These are phyloP conservation scores for Magnusiomyces fungicola DNA, from an alignment of 1,139 yeast species.

Conservation along the genomic window DNA sequence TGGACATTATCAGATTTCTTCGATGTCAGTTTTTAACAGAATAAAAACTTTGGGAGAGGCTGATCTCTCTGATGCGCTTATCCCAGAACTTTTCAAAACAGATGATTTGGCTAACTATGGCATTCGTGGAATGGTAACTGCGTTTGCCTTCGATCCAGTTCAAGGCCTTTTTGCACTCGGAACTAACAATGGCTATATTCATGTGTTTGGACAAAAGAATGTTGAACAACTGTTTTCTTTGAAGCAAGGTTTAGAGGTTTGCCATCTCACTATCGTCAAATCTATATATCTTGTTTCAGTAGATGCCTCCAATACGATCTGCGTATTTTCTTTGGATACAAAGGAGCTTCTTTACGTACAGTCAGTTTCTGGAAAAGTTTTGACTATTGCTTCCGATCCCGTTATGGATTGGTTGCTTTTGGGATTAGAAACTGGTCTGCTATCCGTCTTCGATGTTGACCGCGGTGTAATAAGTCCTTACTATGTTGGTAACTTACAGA, in stretches of 20 bases:
- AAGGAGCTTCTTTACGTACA: conserved; percentile 50
- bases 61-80: conserved; percentile 32
- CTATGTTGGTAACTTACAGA: conserved; percentile 68
- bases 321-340: conserved; percentile 62
- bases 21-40: conserved; percentile 39
- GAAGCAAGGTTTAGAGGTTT: conserved; percentile 39
- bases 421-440: conserved; percentile 72
- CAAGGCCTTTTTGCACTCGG: conserved; percentile 81
- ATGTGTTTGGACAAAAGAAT: conserved; percentile 77
- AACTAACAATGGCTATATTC: conserved; percentile 60
- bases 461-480: conserved; percentile 60
- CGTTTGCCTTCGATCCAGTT: conserved; percentile 77
- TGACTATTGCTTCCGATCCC: conserved; percentile 71
- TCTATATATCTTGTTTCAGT: conserved; percentile 73
- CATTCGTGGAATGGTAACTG: conserved; percentile 48
- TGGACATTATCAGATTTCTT: no score
- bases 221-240: conserved; percentile 59
- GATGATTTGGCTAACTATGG: conserved; percentile 46
- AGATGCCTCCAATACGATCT: conserved; percentile 47
- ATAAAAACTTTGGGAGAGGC: conserved; percentile 33
- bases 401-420: conserved; percentile 78
- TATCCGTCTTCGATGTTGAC: conserved; percentile 77
- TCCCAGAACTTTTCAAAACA: conserved; percentile 30
- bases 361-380: conserved; percentile 50
- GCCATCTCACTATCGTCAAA: conserved; percentile 57